These are phyloP conservation scores for Mycena haematopus DNA, from an alignment of 768 basidiomycete species.

Conservation along the genomic window DNA sequence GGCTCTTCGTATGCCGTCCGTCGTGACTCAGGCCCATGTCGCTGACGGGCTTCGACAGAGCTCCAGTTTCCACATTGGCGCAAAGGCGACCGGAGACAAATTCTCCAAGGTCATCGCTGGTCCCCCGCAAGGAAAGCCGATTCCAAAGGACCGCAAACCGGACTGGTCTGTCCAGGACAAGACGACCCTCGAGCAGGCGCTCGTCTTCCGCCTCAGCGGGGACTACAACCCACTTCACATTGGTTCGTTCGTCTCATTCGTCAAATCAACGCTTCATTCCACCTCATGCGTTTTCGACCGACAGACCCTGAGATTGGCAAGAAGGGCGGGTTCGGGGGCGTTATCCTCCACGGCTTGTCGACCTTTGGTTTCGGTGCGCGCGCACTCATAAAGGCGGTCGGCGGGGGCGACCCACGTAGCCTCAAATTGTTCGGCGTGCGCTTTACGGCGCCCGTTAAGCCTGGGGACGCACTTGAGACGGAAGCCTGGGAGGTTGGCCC, in stretches of 20 bases:
- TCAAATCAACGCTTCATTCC: background rate
- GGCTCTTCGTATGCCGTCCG: slow-evolving; percentile 57
- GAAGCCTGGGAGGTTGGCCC: slow-evolving; percentile 75
- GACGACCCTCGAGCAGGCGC: slow-evolving; percentile 70
- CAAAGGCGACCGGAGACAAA: slow-evolving; percentile 63
- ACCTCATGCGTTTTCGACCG: background rate
- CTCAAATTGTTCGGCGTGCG: slow-evolving; percentile 74
- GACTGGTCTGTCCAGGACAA: slow-evolving; percentile 68
- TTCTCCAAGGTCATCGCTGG: slow-evolving; percentile 68
- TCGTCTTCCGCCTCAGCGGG: slow-evolving; percentile 75
- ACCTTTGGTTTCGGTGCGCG: slow-evolving; percentile 85
- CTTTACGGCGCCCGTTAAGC: slow-evolving; percentile 85
- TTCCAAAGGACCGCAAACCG: slow-evolving; percentile 65
- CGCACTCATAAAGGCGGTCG: slow-evolving; percentile 69
- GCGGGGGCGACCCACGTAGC: slow-evolving; percentile 62
- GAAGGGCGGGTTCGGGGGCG: slow-evolving; percentile 78
- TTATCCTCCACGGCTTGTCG: slow-evolving; percentile 85
- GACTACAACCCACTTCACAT: slow-evolving; percentile 84
- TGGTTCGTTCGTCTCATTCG: slow-evolving; percentile 44
- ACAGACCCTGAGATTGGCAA: slow-evolving; percentile 78
- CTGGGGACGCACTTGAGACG: slow-evolving; percentile 83
- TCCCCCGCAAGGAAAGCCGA: slow-evolving; percentile 63
- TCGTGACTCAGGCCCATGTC: background rate
- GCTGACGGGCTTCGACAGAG: background rate
- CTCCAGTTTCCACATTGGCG: background rate